Conservation (phyloP, 1,284 basidiomycete species). For the Cryptococcus sp. region DNA sequence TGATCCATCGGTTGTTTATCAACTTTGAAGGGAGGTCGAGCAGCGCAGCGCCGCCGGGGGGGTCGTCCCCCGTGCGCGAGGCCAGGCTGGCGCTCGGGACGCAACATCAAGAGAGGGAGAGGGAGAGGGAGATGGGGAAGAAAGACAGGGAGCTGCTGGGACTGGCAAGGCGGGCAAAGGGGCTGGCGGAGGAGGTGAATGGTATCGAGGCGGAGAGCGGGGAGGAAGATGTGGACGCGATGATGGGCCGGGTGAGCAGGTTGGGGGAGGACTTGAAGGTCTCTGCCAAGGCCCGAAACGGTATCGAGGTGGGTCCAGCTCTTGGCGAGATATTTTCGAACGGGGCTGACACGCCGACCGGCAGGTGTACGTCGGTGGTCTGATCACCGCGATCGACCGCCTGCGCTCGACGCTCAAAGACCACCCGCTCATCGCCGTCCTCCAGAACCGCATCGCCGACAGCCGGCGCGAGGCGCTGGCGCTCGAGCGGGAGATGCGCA, state of each 20-base stretch:
- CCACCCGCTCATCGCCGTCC: slow-evolving; percentile 24
- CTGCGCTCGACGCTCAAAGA: slow-evolving; percentile 18
- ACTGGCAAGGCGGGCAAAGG: slow-evolving; percentile 32
- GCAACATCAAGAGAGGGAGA: background rate
- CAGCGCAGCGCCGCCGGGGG: background rate
- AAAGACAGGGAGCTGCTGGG: slow-evolving; percentile 29
- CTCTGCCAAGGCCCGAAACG: slow-evolving; percentile 25
- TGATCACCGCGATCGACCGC: slow-evolving; percentile 26
- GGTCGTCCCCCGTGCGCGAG: slow-evolving; percentile 9
- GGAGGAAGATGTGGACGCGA: slow-evolving; percentile 24
- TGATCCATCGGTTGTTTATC: slow-evolving; percentile 37
- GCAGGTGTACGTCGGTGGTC: slow-evolving; percentile 32
- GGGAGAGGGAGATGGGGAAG: background rate
- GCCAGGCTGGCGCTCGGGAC: background rate
- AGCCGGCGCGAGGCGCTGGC: background rate
- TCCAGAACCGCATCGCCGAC: slow-evolving; percentile 11
- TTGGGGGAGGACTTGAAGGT: slow-evolving; percentile 21
- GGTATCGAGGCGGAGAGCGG: slow-evolving; percentile 16
- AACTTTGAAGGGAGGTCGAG: slow-evolving; percentile 21
- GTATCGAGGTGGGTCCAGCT: slow-evolving; percentile 29
- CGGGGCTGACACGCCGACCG: background rate
- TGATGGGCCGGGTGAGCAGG: slow-evolving; percentile 18
- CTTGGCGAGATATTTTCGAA: background rate
- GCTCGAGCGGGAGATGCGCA: background rate
- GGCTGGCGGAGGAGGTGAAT: slow-evolving; percentile 24